phyloP scores from a whole-genome alignment of 768 basidiomycete species.

The Hemileccinum rubropunctum region DNA sequence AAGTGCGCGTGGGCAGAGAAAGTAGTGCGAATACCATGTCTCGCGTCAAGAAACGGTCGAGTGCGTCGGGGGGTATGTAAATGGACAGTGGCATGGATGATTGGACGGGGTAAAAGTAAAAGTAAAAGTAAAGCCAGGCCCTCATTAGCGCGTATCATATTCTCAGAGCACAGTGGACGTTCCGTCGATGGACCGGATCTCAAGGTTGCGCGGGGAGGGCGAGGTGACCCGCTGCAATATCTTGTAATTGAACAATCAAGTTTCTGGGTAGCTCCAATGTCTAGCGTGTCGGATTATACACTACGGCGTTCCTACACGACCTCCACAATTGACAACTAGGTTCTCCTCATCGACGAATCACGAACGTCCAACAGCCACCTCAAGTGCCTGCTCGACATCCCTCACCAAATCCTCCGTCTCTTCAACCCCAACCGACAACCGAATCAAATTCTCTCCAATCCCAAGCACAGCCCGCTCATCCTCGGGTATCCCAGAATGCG shows the following conservation, averaged over 20 bases:
- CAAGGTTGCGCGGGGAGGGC: constrained; percentile 55
- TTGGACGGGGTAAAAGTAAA: no score
- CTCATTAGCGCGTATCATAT: no score
- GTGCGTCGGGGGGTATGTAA: no score
- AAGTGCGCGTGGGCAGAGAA: constrained; percentile 54
- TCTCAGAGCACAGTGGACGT: no score
- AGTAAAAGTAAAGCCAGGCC: no score
- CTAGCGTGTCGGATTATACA: constrained; percentile 3
- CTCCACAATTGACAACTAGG: no score
- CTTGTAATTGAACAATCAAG: no score
- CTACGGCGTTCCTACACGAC: not conserved
- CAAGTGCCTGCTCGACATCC: constrained; percentile 28
- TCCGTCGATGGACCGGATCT: constrained; percentile 59
- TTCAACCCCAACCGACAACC: constrained; percentile 87
- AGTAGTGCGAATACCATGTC: constrained; percentile 39
- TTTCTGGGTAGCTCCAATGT: no score
- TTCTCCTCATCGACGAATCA: not conserved
- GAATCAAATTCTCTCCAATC: constrained; percentile 72
- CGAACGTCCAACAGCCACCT: constrained; percentile 10
- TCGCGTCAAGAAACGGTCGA: no score
- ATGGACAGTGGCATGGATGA: no score
- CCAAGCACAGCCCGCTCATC: constrained; percentile 67
- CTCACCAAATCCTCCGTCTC: constrained; percentile 76
- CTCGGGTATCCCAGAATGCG: constrained; percentile 74
- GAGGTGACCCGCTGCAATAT: no score